These are phyloP conservation scores for Dimargaris verticillata DNA, from an alignment of 192 early-diverging fungal species.

Conservation along the genomic window DNA sequence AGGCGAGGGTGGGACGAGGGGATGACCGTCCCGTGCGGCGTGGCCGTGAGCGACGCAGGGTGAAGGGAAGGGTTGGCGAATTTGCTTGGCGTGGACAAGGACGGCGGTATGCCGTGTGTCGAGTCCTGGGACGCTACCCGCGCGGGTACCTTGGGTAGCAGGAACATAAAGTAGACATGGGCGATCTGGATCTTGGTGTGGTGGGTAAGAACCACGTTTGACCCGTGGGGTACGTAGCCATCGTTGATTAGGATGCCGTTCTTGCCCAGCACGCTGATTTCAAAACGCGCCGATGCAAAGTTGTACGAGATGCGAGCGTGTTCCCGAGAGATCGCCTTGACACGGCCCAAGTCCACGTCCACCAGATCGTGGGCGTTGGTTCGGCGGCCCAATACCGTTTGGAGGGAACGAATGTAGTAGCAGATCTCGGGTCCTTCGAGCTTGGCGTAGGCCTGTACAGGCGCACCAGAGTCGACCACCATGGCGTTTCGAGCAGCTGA, in stretches of 20 bases:
- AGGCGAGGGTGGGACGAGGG: neutral
- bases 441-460: slow-evolving; percentile 81
- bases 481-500: neutral
- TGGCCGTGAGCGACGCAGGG: too few relatives aligned
- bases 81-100: slow-evolving; percentile 3
- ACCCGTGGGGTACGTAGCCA: slow-evolving; percentile 50
- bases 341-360: slow-evolving; percentile 73
- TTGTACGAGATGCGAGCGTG: slow-evolving; percentile 79
- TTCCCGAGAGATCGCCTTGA: slow-evolving; percentile 70
- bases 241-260: slow-evolving; percentile 83
- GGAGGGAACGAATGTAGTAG: slow-evolving; percentile 70
- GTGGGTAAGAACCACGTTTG: slow-evolving; percentile 37
- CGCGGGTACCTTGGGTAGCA: slow-evolving; percentile 41
- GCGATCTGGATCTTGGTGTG: slow-evolving; percentile 63
- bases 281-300: slow-evolving; percentile 61
- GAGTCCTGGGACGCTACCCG: slow-evolving; percentile 10
- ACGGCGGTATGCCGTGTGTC: slow-evolving; percentile 4
- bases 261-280: slow-evolving; percentile 72
- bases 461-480: slow-evolving; percentile 20
- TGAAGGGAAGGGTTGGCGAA: neutral
- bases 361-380: slow-evolving; percentile 42
- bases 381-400: slow-evolving; percentile 61
- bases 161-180: slow-evolving; percentile 60
- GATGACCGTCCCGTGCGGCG: neutral
- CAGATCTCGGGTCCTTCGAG: slow-evolving; percentile 67